Evolutionary conservation across 768 basidiomycete species (phyloP).

Genomic region (Kwoniella sp.): DNA sequence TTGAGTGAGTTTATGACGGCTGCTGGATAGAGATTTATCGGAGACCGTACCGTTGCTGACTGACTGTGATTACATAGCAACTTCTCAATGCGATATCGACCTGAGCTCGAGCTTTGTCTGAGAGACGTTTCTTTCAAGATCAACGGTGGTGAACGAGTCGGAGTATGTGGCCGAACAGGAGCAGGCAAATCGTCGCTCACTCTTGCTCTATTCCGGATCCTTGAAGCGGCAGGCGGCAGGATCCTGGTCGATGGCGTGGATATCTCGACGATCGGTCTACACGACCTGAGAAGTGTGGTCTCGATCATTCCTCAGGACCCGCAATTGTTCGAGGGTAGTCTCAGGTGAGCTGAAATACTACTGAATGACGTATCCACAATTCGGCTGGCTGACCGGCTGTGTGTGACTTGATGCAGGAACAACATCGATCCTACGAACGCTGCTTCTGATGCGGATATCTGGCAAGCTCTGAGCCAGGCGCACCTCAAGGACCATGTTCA

Average conservation of each 20-base stretch:
- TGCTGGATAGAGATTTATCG: not conserved
- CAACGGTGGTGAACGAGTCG: slow-evolving; percentile 53
- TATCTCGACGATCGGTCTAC: slow-evolving; percentile 59
- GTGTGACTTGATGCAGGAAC: slow-evolving; percentile 70
- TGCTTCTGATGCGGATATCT: slow-evolving; percentile 77
- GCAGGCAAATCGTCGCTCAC: slow-evolving; percentile 56
- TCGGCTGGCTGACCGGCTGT: slow-evolving; percentile 59
- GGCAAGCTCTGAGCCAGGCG: slow-evolving; percentile 76
- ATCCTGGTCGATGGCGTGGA: slow-evolving; percentile 87
- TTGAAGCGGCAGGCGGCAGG: slow-evolving; percentile 71
- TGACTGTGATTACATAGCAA: slow-evolving; percentile 25
- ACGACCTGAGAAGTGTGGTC: slow-evolving; percentile 58
- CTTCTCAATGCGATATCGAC: slow-evolving; percentile 54
- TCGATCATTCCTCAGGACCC: slow-evolving; percentile 80
- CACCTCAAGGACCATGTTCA: slow-evolving; percentile 57
- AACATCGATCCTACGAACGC: slow-evolving; percentile 85
- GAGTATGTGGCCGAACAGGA: slow-evolving; percentile 54
- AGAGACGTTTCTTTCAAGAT: slow-evolving; percentile 52
- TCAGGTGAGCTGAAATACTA: slow-evolving; percentile 47
- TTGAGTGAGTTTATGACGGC: slow-evolving; percentile 36
- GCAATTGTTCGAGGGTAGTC: slow-evolving; percentile 57
- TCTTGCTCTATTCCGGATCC: slow-evolving; percentile 55
- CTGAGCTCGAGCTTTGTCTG: slow-evolving; percentile 53
- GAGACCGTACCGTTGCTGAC: not conserved
- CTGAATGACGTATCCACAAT: too few species aligned